A percentile compares a stretch with the other conserved stretches of the same genome.
phyloP scores from a whole-genome alignment of 2,329 filamentous ascomycete genomes.

The Scolecobasidium constrictum region DNA sequence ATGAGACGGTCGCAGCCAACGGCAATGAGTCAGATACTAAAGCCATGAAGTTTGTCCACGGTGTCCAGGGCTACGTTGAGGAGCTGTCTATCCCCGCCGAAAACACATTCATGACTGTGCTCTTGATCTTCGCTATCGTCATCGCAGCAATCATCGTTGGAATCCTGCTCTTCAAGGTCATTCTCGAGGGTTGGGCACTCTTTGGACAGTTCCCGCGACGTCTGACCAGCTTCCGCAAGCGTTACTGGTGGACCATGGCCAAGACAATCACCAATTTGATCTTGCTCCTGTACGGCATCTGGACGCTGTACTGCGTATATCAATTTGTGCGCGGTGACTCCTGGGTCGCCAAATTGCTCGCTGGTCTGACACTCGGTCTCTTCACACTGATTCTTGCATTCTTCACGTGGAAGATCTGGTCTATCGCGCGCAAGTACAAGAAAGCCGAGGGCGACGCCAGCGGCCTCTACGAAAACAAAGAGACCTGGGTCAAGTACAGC shows the following conservation, averaged over 20 bases:
- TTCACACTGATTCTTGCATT: slow-evolving; percentile 76
- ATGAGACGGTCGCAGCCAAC: slow-evolving; percentile 16
- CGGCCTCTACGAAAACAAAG: slow-evolving; percentile 76
- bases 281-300: slow-evolving; percentile 83
- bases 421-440: slow-evolving; percentile 63
- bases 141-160: slow-evolving; percentile 74
- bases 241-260: slow-evolving; percentile 90
- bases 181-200: slow-evolving; percentile 85
- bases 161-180: slow-evolving; percentile 80
- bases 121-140: slow-evolving; percentile 79
- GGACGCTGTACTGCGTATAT: slow-evolving; percentile 92
- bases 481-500: slow-evolving; percentile 89
- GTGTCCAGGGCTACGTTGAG: slow-evolving; percentile 75
- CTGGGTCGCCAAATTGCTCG: slow-evolving; percentile 79
- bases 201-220: slow-evolving; percentile 75
- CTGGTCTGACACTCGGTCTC: slow-evolving; percentile 65
- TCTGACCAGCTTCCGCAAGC: slow-evolving; percentile 76
- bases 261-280: slow-evolving; percentile 85
- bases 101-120: slow-evolving; percentile 93
- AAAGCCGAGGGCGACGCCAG: slow-evolving; percentile 60
- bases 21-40: slow-evolving; percentile 26
- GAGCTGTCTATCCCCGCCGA: slow-evolving; percentile 73
- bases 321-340: slow-evolving; percentile 92
- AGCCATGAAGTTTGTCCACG: slow-evolving; percentile 49
- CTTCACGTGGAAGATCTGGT: slow-evolving; percentile 77